These are phyloP conservation scores for Penicillium herquei DNA, from an alignment of 495 filamentous ascomycete species.

Conservation along the genomic window DNA sequence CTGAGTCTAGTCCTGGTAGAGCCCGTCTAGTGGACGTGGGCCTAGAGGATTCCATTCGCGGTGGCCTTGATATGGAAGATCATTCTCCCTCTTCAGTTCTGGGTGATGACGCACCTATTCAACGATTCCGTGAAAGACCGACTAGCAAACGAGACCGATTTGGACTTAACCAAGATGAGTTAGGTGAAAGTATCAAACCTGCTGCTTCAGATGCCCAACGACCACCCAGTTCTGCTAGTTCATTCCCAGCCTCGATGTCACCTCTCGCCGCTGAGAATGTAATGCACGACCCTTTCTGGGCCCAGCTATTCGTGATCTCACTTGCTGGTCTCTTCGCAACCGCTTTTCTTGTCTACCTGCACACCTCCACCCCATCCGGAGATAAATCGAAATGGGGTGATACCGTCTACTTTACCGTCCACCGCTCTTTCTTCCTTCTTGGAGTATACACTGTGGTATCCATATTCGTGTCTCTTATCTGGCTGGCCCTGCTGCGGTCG, in stretches of 20 bases:
- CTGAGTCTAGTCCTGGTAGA: constrained; percentile 44
- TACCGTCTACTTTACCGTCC: constrained; percentile 88
- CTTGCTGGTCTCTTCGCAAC: constrained; percentile 80
- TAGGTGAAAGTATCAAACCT: constrained; percentile 48
- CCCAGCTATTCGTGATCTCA: constrained; percentile 83
- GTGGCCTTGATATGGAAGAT: constrained; percentile 43
- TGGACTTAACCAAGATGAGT: constrained; percentile 36
- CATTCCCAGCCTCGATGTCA: constrained; percentile 42
- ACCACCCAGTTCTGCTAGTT: constrained; percentile 42
- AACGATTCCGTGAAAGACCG: constrained; percentile 68
- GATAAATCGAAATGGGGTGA: constrained; percentile 71
- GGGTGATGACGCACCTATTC: constrained; percentile 76
- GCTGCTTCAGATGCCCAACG: constrained; percentile 35
- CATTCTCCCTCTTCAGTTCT: constrained; percentile 58
- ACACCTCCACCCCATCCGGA: constrained; percentile 67
- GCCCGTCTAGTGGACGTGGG: constrained; percentile 84
- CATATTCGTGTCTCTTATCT: constrained; percentile 79
- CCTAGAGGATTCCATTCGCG: constrained; percentile 63
- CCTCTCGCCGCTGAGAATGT: constrained; percentile 54
- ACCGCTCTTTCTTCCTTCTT: constrained; percentile 82
- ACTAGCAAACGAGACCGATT: constrained; percentile 28
- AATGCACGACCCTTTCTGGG: constrained; percentile 86
- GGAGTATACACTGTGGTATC: constrained; percentile 90
- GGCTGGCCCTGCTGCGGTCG: constrained; percentile 83
- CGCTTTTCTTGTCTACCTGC: constrained; percentile 82